Base-by-base conservation (phyloP, 495 filamentous ascomycete species). In the Lentithecium fluviatile region DNA sequence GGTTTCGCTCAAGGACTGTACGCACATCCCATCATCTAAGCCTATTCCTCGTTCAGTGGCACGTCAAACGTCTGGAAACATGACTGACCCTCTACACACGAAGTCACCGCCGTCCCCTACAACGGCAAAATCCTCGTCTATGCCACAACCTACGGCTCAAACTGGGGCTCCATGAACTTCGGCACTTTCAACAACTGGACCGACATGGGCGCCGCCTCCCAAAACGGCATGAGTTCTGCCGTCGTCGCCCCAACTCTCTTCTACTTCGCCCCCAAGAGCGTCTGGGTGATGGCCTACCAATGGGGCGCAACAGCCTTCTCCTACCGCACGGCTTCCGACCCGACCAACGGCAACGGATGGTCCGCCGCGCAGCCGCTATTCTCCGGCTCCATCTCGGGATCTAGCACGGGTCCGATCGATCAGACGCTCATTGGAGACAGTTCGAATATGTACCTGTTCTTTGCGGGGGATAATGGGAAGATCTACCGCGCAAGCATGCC, bases 191-290 rank as follows among this genome's bases (percentile, higher is more conserved):
- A 36, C 57, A 66, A 58, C 59, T 71, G 48, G 69, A 60, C 26
- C 43, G 67, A 53, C 10, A 82, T 86, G 80, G 75, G 70, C 10
- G 67, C 76, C 0, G 82, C 80, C 0, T 56, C 45, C 38, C 56
- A 60, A 25, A 71, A 62, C 26, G 54, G 51, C 1, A 61, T 63
- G 36, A 66, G 51, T n/a, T 56, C 51, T 19, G 59, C 56, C 36
- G 58, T 55, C 46, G 84, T 86, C 13, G 69, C 69, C 15, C 69
- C 69, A 10, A 52, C 67, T 17, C 21, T 71, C 21, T 71, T 71
- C 62, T 69, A 57, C 59, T 69, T 69, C 34, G 59, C 48, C 15
- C 69, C 69, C 12, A 64, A 71, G 52, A 60, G 45, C 21, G 26
- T 71, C 13, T 71, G 69, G 69, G 61, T 69, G 19, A 58, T 71